Percentiles rank a stretch among this genome's conserved stretches.
These are phyloP conservation scores for Coelastrella sp. DNA, from an alignment of 139 green algal species.

Conservation along the genomic window DNA sequence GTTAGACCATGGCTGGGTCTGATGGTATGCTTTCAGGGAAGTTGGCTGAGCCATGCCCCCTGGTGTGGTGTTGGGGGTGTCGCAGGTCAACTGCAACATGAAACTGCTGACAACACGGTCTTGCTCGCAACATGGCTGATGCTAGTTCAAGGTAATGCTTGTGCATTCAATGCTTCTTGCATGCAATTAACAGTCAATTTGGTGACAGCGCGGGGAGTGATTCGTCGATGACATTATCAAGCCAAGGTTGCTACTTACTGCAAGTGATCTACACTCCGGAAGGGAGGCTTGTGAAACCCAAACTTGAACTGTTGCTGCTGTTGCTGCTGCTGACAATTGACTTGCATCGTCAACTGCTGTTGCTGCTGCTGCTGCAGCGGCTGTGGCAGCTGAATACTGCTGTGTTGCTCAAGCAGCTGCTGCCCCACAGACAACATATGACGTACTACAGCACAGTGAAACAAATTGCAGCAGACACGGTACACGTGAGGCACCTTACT, in stretches of 20 bases:
- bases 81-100: too few species aligned
- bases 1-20: too few species aligned
- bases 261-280: constrained; percentile 36
- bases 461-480: background rate
- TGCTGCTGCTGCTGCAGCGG: background rate
- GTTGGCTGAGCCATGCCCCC: too few species aligned
- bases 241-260: background rate
- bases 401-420: background rate
- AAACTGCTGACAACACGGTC: too few species aligned
- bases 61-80: too few species aligned
- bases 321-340: background rate
- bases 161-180: too few species aligned
- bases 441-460: background rate
- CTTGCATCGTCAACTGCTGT: background rate
- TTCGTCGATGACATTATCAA: background rate
- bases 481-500: background rate
- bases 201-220: background rate
- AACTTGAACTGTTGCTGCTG: constrained; percentile 5
- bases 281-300: constrained; percentile 40
- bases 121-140: too few species aligned
- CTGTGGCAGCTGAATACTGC: background rate
- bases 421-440: constrained; percentile 30
- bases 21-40: too few species aligned
- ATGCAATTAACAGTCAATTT: too few species aligned
- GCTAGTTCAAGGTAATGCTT: too few species aligned